Base-by-base conservation (phyloP, 2,329 filamentous ascomycete genomes). In the Cordyceps tenuipes region DNA sequence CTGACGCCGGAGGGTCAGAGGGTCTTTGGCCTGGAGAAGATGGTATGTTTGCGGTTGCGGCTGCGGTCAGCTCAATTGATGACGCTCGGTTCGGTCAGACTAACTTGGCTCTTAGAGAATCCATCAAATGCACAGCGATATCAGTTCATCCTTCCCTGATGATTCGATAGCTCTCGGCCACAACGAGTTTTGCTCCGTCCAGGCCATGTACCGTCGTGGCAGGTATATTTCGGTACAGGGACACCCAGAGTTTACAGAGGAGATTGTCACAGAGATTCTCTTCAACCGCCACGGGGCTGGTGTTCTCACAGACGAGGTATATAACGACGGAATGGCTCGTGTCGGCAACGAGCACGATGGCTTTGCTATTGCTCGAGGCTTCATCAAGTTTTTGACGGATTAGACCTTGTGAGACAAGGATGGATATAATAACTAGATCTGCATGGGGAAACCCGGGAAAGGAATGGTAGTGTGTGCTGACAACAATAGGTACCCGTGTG, bases 91-190 rank as follows among this genome's bases (percentile, higher is more conserved):
- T 9, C 21, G 2, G 2, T 59, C 7, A 61, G 55, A 9, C n/a
- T 9, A 34, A 46, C n/a, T 29, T 0, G 19, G 29, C 39, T 57
- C 17, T 21, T 66, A 89, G 86, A 79, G 79, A 26, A 82, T 95
- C 63, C 87, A 92, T 70, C 90, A 96, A 72, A 93, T 95, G 89
- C 91, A 96, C 73, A 83, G 85, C 64, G 90, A 97, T 69, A 82
- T 88, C 43, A 87, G 93, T 5, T 81, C 80, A 65, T 73, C 78
- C 23, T 83, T 84, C 59, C 90, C 90, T 0, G 68, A 77, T 6
- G 82, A 80, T 58, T 81, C 87, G 2, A 78, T 86, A 60, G 73
- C 77, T 2, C 78, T 95, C 2, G 90, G 84, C 2, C 80, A 78
- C 46, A 88, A 88, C 2, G 78, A 80, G 3, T 74, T 79, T 50